These are phyloP conservation scores for Trichophyton schoenleinii DNA, from an alignment of 2,329 filamentous ascomycete genomes.

Conservation along the genomic window DNA sequence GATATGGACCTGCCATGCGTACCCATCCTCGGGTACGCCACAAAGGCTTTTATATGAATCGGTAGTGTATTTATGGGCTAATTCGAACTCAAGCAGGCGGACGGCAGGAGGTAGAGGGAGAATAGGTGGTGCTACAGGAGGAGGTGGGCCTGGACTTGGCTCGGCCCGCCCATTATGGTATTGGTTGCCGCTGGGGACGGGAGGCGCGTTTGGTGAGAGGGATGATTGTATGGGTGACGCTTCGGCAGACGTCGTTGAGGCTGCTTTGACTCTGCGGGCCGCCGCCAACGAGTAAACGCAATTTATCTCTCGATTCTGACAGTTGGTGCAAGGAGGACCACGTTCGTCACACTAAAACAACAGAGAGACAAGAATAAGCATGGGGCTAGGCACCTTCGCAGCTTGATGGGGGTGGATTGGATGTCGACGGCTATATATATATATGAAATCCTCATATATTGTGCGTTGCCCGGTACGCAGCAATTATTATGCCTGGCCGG, in stretches of 20 bases:
- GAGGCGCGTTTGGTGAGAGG: slow-evolving; percentile 6
- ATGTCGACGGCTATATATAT: neutral
- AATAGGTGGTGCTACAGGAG: slow-evolving; percentile 3
- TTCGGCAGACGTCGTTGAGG: neutral
- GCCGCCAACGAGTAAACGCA: slow-evolving; percentile 18
- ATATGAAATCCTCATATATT: neutral
- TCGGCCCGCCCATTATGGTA: slow-evolving; percentile 8
- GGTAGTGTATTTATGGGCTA: slow-evolving; percentile 42
- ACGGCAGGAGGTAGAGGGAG: neutral
- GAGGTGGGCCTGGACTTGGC: neutral
- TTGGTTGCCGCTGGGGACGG: neutral
- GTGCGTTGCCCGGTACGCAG: neutral
- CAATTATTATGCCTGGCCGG: neutral
- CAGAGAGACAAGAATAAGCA: neutral
- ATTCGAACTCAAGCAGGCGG: slow-evolving; percentile 33
- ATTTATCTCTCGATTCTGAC: slow-evolving; percentile 24
- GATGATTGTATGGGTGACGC: neutral
- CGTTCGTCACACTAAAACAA: slow-evolving; percentile 26
- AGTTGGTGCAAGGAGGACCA: slow-evolving; percentile 30
- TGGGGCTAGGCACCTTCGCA: neutral
- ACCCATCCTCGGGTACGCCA: slow-evolving; percentile 20
- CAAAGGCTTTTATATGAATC: slow-evolving; percentile 34
- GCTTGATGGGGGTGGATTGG: neutral
- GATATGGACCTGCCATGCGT: slow-evolving; percentile 30
- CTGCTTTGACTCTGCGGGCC: neutral